Evolutionary conservation across 208 protist genomes (phyloP).

Genomic region (Porcisia hertigi): DNA sequence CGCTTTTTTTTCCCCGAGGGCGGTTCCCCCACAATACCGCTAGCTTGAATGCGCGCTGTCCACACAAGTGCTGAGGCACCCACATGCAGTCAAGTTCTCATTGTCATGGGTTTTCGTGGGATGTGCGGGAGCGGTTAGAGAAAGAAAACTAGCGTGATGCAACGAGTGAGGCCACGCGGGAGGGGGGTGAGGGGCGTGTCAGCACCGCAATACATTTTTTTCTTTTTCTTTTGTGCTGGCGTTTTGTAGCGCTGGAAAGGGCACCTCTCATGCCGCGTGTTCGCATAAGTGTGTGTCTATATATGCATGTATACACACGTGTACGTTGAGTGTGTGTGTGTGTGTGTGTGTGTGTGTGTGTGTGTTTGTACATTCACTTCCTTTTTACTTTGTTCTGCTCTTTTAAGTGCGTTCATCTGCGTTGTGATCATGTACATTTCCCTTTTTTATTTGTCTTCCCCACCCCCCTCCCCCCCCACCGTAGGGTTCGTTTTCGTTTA

Average conservation of each 20-base stretch:
- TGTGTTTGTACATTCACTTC: background rate
- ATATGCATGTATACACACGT: background rate
- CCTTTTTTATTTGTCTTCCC: background rate
- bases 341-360: background rate
- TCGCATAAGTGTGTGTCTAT: background rate
- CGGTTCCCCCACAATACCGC: background rate
- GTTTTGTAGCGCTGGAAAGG: background rate
- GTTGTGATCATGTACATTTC: background rate
- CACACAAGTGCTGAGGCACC: background rate
- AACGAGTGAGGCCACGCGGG: background rate
- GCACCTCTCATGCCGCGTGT: background rate
- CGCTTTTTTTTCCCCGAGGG: background rate
- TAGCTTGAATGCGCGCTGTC: background rate
- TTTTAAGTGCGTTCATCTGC: background rate
- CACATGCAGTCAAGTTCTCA: background rate
- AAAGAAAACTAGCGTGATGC: too few species aligned
- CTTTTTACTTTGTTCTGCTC: background rate
- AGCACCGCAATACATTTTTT: background rate
- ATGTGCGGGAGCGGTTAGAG: background rate
- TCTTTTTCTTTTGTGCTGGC: background rate
- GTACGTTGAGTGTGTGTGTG: background rate
- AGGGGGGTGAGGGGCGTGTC: too few species aligned
- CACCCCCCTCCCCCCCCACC: too few species aligned
- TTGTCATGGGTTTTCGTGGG: background rate
- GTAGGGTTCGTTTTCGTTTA: too few species aligned